A percentile compares a stretch with the other conserved stretches of the same genome.
Evolutionary conservation across 352 stramenopile species (phyloP).

Genomic region (Phytophthora hibernalis): DNA sequence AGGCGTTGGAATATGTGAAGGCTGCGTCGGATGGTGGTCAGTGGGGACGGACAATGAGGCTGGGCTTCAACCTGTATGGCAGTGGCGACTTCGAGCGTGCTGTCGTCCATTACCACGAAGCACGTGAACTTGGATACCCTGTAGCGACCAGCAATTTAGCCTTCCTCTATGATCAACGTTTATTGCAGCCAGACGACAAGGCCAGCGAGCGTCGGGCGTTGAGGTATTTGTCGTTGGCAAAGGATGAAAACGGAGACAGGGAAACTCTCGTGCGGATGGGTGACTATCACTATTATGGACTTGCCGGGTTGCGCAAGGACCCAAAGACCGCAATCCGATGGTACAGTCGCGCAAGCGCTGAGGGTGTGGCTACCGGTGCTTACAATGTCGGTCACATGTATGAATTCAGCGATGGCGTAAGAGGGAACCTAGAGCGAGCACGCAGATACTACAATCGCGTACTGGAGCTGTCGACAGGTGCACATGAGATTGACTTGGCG

Average conservation of each 20-base stretch:
- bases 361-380: slow-evolving; percentile 59
- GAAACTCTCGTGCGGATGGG: slow-evolving; percentile 75
- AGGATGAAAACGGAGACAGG: slow-evolving; percentile 51
- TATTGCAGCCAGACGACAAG: slow-evolving; percentile 31
- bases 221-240: slow-evolving; percentile 48
- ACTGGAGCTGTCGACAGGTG: slow-evolving; percentile 50
- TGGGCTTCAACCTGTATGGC: slow-evolving; percentile 74
- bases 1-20: slow-evolving; percentile 57
- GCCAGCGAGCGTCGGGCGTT: slow-evolving; percentile 45
- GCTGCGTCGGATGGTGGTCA: slow-evolving; percentile 66
- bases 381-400: slow-evolving; percentile 85
- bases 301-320: slow-evolving; percentile 47
- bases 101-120: slow-evolving; percentile 70
- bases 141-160: slow-evolving; percentile 79
- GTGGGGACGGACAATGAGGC: slow-evolving; percentile 64
- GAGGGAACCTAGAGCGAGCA: slow-evolving; percentile 55
- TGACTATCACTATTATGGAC: slow-evolving; percentile 81
- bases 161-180: slow-evolving; percentile 73
- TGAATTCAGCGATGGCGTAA: slow-evolving; percentile 65
- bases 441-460: slow-evolving; percentile 70
- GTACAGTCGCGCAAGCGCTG: slow-evolving; percentile 78
- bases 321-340: slow-evolving; percentile 53
- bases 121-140: slow-evolving; percentile 61
- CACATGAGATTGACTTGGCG: slow-evolving; percentile 40
- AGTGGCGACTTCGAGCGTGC: slow-evolving; percentile 51